Base-by-base conservation (phyloP, 2,329 filamentous ascomycete genomes). In the Aspergillus uvarum region DNA sequence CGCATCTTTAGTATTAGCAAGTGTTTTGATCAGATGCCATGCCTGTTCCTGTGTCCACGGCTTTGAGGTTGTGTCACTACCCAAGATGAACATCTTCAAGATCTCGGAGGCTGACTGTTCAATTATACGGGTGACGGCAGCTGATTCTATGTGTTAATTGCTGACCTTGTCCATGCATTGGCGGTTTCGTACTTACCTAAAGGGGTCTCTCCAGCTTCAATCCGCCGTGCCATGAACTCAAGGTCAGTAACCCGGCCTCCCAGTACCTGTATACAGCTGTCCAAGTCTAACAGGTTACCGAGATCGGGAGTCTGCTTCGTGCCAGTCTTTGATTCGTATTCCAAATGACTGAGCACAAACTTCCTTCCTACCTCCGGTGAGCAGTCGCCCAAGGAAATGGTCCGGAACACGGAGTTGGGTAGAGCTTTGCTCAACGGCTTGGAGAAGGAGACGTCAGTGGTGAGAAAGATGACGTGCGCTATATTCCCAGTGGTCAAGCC, bases 171-270 rank as follows among this genome's bases (percentile, higher is more conserved):
- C 5, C 11, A 8, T 19, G 21, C 22, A 5, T n/a, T 7, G 4
- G 29, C 16, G 3, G n/a, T 5, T 11, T 21, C n/a, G 16, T 24
- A 62, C 63, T n/a, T 67, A 79, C 79, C 83, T 64, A 83, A 84
- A 0, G 95, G 95, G 2, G 84, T 89, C 74, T 97, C 92, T 16
- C 95, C 94, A 0, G 89, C 87, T 76, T 92, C 91, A 68, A 99
- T 89, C 19, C 95, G 85, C 38, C 94, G 87, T n/a, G 93, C 90
- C 48, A 99, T 86, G 71, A 95, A 96, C 72, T 98, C 94, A 21
- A 99, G 87, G 71, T 99, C 95, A 0, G 92, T 96, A n/a, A 99
- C 83, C 3, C 95, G 90, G 2, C 95, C 95, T 22, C 95, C 95
- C 1, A 99, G 83, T 0, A 88, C 84, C 29, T 87, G 84, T 65